phyloP scores from a whole-genome alignment of 257 asterid species.

The Solanum bulbocastanum region DNA sequence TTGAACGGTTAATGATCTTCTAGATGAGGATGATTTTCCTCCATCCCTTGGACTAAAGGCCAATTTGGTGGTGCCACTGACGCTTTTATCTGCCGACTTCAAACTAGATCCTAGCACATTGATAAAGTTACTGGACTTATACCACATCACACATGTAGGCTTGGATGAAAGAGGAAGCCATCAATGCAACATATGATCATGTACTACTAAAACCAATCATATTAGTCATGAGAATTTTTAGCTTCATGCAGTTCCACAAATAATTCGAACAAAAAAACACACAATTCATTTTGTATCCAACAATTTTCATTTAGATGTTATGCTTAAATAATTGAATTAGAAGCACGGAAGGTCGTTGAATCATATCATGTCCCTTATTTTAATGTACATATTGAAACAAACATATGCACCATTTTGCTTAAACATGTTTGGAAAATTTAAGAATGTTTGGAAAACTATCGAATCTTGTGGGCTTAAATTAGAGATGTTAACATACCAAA shows the following conservation, averaged over 20 bases:
- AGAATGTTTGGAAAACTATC: neutral
- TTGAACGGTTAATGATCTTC: conserved; percentile 31
- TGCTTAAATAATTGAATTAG: neutral
- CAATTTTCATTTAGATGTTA: neutral
- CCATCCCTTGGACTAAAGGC: conserved; percentile 23
- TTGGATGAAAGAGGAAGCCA: neutral
- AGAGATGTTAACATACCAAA: neutral
- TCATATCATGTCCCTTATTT: neutral
- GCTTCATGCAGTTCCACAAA: neutral
- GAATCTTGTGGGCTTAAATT: neutral
- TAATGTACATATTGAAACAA: neutral
- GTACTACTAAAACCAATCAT: neutral
- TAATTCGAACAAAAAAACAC: neutral
- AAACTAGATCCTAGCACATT: conserved; percentile 26
- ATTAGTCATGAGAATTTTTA: neutral
- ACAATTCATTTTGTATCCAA: neutral
- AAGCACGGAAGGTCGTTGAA: neutral
- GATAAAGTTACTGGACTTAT: neutral
- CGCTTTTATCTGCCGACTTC: conserved; percentile 23
- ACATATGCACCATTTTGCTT: neutral
- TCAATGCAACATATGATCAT: neutral
- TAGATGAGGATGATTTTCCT: conserved; percentile 24
- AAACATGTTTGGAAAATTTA: no score
- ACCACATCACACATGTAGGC: neutral
- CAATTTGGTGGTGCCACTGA: conserved; percentile 34